Evolutionary conservation across 2,329 filamentous ascomycete genomes (phyloP).

Genomic region (Amauroascus niger): DNA sequence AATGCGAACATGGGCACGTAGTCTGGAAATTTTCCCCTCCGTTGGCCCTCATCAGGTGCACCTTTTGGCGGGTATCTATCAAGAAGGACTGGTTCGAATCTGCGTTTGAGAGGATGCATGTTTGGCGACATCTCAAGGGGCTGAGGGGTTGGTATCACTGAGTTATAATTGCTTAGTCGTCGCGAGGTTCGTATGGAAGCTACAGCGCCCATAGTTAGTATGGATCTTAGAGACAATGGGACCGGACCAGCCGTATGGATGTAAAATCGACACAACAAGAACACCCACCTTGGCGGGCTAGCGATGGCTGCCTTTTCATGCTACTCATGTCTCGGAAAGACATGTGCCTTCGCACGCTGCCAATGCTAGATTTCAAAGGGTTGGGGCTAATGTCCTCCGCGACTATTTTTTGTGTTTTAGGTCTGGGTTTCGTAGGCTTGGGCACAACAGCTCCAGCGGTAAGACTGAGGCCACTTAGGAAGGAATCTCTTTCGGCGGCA

Average conservation of each 20-base stretch:
- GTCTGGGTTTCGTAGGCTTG: slow-evolving; percentile 59
- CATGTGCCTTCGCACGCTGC: slow-evolving; percentile 83
- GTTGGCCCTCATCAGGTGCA: slow-evolving; percentile 67
- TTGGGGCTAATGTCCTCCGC: slow-evolving; percentile 53
- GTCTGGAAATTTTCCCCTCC: slow-evolving; percentile 81
- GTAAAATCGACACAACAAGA: neutral
- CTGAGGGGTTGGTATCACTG: slow-evolving; percentile 87
- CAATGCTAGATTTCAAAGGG: slow-evolving; percentile 53
- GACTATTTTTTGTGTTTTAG: slow-evolving; percentile 71
- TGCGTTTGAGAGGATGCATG: slow-evolving; percentile 89
- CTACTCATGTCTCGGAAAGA: slow-evolving; percentile 94
- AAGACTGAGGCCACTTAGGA: slow-evolving; percentile 84
- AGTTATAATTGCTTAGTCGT: slow-evolving; percentile 93
- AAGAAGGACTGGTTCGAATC: slow-evolving; percentile 91
- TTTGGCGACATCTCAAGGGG: slow-evolving; percentile 79
- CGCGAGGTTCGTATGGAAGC: slow-evolving; percentile 70
- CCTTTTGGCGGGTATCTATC: slow-evolving; percentile 85
- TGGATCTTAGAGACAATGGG: slow-evolving; percentile 5
- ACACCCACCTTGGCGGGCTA: slow-evolving; percentile 62
- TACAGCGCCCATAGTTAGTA: slow-evolving; percentile 23
- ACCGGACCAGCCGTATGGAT: slow-evolving; percentile 9
- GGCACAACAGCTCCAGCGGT: slow-evolving; percentile 66
- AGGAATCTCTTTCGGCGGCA: slow-evolving; percentile 85
- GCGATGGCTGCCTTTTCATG: slow-evolving; percentile 72
- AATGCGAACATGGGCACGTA: slow-evolving; percentile 99